phyloP scores from a whole-genome alignment of 441 rosid genomes.

The Eugenia klotzschiana region DNA sequence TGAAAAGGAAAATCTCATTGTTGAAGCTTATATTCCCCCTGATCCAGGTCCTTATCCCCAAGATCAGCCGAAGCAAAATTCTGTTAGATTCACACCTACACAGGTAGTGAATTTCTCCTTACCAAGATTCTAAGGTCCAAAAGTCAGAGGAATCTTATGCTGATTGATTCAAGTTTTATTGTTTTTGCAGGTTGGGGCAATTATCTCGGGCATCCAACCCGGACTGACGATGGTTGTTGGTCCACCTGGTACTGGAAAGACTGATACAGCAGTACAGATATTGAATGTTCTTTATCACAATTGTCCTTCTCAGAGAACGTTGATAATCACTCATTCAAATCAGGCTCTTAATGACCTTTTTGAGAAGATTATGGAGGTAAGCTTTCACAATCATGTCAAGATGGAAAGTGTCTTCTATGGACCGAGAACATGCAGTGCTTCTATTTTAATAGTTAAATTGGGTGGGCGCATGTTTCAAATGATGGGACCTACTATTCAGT shows the following conservation, averaged over 20 bases:
- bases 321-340: slow-evolving; percentile 92
- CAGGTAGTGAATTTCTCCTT: slow-evolving; percentile 35
- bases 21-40: slow-evolving; percentile 84
- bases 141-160: not conserved
- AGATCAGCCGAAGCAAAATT: slow-evolving; percentile 94
- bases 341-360: slow-evolving; percentile 96
- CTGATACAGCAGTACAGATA: slow-evolving; percentile 97
- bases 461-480: not conserved
- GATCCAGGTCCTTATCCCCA: slow-evolving; percentile 99
- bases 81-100: slow-evolving; percentile 89
- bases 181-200: slow-evolving; percentile 70
- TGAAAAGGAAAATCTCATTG: slow-evolving; percentile 60
- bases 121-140: not conserved
- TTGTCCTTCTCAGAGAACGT: slow-evolving; percentile 93
- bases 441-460: not conserved
- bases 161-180: not conserved
- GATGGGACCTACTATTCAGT: not conserved
- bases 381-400: not conserved
- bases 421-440: not conserved
- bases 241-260: slow-evolving; percentile 99
- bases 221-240: slow-evolving; percentile 98
- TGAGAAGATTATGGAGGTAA: slow-evolving; percentile 99
- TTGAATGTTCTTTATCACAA: slow-evolving; percentile 92
- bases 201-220: slow-evolving; percentile 92
- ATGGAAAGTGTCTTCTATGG: not conserved